A percentile compares a stretch with the other conserved stretches of the same genome.
Conservation (phyloP, 2,329 filamentous ascomycete genomes). For the Aspergillus sp. region DNA sequence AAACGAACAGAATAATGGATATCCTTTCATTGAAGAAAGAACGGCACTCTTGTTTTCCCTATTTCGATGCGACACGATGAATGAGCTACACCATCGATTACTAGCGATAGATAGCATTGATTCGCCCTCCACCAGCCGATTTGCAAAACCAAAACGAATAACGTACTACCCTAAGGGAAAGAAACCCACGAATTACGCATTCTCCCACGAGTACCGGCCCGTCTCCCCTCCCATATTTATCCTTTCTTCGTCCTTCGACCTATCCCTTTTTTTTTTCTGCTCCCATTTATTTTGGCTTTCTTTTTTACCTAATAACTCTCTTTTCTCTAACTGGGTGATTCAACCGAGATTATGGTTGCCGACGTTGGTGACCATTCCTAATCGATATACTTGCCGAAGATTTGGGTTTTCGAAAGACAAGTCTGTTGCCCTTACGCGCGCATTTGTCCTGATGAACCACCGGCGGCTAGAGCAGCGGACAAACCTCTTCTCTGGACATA, state of each 20-base stretch:
- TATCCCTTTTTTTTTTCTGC: neutral
- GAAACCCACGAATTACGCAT: slow-evolving; percentile 16
- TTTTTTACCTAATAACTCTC: slow-evolving; percentile 3
- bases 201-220: slow-evolving; percentile 4
- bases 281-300: neutral
- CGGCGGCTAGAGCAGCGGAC: neutral
- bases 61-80: slow-evolving; percentile 17
- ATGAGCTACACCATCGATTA: slow-evolving; percentile 26
- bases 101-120: slow-evolving; percentile 34
- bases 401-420: slow-evolving; percentile 9
- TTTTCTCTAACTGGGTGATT: slow-evolving; percentile 5
- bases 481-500: slow-evolving; percentile 12
- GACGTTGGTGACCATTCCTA: slow-evolving; percentile 9
- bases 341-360: slow-evolving; percentile 14
- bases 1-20: slow-evolving; percentile 20
- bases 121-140: slow-evolving; percentile 19
- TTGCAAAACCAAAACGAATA: slow-evolving; percentile 16
- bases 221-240: slow-evolving; percentile 1
- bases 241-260: neutral
- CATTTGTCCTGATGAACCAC: slow-evolving; percentile 1
- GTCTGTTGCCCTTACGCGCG: slow-evolving; percentile 4
- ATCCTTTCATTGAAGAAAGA: neutral
- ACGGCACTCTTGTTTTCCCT: slow-evolving; percentile 6
- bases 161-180: slow-evolving; percentile 10
- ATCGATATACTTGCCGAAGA: slow-evolving; percentile 6